A percentile compares a stretch with the other conserved stretches of the same genome.
Evolutionary conservation across 257 asterid genomes (phyloP).

Genomic region (Craterostigma plantagineum): DNA sequence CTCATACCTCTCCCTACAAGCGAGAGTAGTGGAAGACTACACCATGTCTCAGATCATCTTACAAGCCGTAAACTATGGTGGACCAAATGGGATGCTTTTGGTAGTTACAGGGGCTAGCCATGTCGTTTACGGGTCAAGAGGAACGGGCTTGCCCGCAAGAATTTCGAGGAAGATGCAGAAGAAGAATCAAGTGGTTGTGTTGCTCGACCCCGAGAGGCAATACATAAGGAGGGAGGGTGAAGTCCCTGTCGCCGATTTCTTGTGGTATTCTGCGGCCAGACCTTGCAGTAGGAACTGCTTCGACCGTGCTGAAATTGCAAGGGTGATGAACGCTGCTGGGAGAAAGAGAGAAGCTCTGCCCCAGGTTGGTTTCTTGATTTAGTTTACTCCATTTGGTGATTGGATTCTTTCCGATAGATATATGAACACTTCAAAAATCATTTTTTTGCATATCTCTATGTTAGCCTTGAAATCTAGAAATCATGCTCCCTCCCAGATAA

Average conservation of each 20-base stretch:
- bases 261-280: slow-evolving; percentile 94
- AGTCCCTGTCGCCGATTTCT: slow-evolving; percentile 81
- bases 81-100: slow-evolving; percentile 50
- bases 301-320: slow-evolving; percentile 95
- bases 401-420: too few relatives aligned
- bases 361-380: slow-evolving; percentile 34
- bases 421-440: too few relatives aligned
- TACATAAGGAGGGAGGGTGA: slow-evolving; percentile 80
- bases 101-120: slow-evolving; percentile 91
- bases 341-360: slow-evolving; percentile 87
- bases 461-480: too few relatives aligned
- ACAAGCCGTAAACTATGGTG: slow-evolving; percentile 50
- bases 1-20: slow-evolving; percentile 78
- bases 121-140: slow-evolving; percentile 64
- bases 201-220: slow-evolving; percentile 80
- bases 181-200: slow-evolving; percentile 61
- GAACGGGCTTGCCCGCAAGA: slow-evolving; percentile 84
- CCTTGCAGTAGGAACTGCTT: slow-evolving; percentile 91
- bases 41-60: slow-evolving; percentile 69
- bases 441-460: too few relatives aligned
- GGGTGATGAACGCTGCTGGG: slow-evolving; percentile 98
- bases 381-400: too few relatives aligned
- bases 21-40: slow-evolving; percentile 75
- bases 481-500: too few relatives aligned
- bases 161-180: slow-evolving; percentile 62